Evolutionary conservation across 768 basidiomycete genomes (phyloP).

Genomic region (Boletus sp.): DNA sequence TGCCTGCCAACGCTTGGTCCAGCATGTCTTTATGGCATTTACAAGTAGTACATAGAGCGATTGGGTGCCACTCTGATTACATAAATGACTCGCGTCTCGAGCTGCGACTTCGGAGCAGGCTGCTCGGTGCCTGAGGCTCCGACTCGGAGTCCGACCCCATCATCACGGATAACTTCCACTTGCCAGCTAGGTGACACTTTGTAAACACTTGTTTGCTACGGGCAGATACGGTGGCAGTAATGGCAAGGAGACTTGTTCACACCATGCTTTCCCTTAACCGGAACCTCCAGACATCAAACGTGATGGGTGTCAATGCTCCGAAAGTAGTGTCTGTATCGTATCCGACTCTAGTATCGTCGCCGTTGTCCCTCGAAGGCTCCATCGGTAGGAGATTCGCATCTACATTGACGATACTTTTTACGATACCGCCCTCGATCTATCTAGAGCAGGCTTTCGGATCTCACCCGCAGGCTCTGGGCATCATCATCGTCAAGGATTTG

Average conservation of each 20-base stretch:
- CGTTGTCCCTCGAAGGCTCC: constrained; percentile 50
- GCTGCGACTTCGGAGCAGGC: too few relatives aligned
- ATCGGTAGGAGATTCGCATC: constrained; percentile 50
- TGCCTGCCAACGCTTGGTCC: too few relatives aligned
- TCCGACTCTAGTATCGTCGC: constrained; percentile 49
- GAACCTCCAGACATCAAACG: constrained; percentile 14
- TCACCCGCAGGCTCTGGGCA: constrained; percentile 69
- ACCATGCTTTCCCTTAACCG: constrained; percentile 2
- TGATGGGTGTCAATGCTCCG: constrained; percentile 5
- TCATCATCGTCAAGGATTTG: constrained; percentile 80
- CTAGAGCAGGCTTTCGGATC: constrained; percentile 84
- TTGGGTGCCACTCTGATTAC: too few relatives aligned
- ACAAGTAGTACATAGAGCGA: background rate
- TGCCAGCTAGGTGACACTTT: background rate
- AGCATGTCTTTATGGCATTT: too few relatives aligned
- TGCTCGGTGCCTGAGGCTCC: too few relatives aligned
- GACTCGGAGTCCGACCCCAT: too few relatives aligned
- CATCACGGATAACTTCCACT: background rate
- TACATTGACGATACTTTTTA: background rate
- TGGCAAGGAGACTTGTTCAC: constrained; percentile 18
- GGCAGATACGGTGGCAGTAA: background rate
- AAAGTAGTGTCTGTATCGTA: constrained; percentile 59
- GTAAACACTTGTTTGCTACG: background rate
- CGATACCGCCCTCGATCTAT: background rate
- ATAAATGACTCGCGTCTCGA: too few relatives aligned